phyloP scores from a whole-genome alignment of 2,329 filamentous ascomycete genomes.

The Penicillium corylophilum region DNA sequence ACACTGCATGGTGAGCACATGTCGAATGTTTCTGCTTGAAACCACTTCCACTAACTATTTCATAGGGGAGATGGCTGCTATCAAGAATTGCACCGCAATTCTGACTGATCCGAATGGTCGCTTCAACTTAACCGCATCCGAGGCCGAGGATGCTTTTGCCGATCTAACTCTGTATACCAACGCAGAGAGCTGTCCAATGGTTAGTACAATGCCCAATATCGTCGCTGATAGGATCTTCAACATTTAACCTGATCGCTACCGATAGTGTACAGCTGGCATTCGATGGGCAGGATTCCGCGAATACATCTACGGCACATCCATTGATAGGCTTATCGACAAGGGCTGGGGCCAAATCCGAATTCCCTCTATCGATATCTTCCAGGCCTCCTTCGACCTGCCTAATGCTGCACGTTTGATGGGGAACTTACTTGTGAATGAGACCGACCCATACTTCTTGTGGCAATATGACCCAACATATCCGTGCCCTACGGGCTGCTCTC shows the following conservation, averaged over 20 bases:
- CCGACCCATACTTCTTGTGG: constrained; percentile 55
- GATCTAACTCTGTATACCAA: constrained; percentile 57
- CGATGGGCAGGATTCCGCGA: constrained; percentile 57
- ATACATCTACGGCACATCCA: constrained; percentile 56
- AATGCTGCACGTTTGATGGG: constrained; percentile 44
- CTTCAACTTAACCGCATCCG: constrained; percentile 44
- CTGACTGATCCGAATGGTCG: constrained; percentile 48
- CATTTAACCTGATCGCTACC: constrained; percentile 1
- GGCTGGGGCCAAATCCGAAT: constrained; percentile 56
- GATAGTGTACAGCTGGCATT: constrained; percentile 54
- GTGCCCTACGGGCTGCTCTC: constrained; percentile 38
- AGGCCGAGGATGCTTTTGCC: constrained; percentile 48
- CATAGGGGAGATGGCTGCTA: constrained; percentile 55
- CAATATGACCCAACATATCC: constrained; percentile 46
- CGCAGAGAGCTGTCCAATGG: constrained; percentile 58
- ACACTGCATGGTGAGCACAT: constrained; percentile 49
- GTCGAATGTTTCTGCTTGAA: neutral
- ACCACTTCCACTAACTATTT: neutral
- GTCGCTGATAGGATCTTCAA: neutral
- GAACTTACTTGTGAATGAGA: constrained; percentile 53
- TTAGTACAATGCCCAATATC: constrained; percentile 5
- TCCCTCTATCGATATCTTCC: constrained; percentile 48
- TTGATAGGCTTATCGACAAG: constrained; percentile 46
- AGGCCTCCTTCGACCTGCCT: constrained; percentile 32
- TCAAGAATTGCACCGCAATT: constrained; percentile 53